These are phyloP conservation scores for Aspergillus nidulans DNA, from an alignment of 495 filamentous ascomycete genomes.

Conservation along the genomic window DNA sequence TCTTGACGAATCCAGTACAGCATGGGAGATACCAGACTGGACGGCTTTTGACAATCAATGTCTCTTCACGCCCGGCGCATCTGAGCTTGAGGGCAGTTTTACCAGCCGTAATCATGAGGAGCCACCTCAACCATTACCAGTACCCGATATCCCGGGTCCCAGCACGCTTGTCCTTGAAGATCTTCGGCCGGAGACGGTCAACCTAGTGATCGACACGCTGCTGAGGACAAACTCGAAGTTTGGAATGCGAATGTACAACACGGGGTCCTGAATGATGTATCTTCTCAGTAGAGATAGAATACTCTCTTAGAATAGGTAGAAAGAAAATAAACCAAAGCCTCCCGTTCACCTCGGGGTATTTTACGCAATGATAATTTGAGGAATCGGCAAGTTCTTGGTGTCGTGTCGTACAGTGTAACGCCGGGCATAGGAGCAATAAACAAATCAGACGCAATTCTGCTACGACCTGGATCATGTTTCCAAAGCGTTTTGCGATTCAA, in stretches of 20 bases:
- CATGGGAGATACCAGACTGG: background rate
- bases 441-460: too few species aligned
- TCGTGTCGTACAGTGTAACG: too few species aligned
- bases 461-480: too few species aligned
- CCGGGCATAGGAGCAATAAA: too few species aligned
- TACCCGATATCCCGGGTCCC: background rate
- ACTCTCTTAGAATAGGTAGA: background rate
- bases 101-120: too few species aligned
- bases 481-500: too few species aligned
- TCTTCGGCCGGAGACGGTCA: background rate
- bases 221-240: conserved; percentile 4
- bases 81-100: background rate
- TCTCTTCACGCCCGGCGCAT: background rate
- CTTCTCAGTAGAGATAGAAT: background rate
- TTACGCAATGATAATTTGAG: too few species aligned
- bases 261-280: background rate
- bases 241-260: conserved; percentile 7
- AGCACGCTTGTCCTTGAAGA: conserved; percentile 3
- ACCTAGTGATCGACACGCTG: conserved; percentile 2
- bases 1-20: background rate
- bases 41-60: background rate
- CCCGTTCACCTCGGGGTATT: too few species aligned
- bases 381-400: too few species aligned
- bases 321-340: too few species aligned
- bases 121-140: background rate